Evolutionary conservation across 2,329 filamentous ascomycete genomes (phyloP).

Genomic region (Neopestalotiopsis sp.): DNA sequence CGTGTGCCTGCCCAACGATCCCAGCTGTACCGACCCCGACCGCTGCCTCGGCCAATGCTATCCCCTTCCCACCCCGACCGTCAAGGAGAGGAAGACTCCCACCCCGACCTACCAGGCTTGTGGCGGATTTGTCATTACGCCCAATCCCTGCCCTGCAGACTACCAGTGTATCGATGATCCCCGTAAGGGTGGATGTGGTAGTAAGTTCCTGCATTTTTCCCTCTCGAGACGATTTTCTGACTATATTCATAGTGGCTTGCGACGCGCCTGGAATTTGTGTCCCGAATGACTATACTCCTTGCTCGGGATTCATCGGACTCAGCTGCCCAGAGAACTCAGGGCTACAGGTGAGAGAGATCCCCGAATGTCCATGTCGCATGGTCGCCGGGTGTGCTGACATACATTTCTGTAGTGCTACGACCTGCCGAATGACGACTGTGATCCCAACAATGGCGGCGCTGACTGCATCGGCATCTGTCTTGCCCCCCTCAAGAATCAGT

Average conservation of each 20-base stretch:
- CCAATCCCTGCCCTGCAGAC: slow-evolving; percentile 7
- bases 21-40: background rate
- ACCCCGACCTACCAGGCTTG: slow-evolving; percentile 15
- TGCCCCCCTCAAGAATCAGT: background rate
- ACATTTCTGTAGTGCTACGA: slow-evolving; percentile 18
- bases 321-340: too few relatives aligned
- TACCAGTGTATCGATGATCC: slow-evolving; percentile 19
- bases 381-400: background rate
- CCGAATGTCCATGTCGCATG: background rate
- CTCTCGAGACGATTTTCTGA: background rate
- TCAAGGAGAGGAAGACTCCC: background rate
- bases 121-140: slow-evolving; percentile 18
- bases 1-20: background rate
- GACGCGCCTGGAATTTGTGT: slow-evolving; percentile 23
- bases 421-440: slow-evolving; percentile 21
- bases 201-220: background rate
- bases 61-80: background rate
- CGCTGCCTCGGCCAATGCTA: background rate
- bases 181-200: background rate
- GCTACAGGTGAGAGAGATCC: background rate
- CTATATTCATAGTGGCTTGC: slow-evolving; percentile 7
- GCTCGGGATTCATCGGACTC: slow-evolving; percentile 15
- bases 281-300: slow-evolving; percentile 8
- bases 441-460: slow-evolving; percentile 20
- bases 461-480: slow-evolving; percentile 24